phyloP scores from a whole-genome alignment of 306 rosid species.

The Senna siamea region DNA sequence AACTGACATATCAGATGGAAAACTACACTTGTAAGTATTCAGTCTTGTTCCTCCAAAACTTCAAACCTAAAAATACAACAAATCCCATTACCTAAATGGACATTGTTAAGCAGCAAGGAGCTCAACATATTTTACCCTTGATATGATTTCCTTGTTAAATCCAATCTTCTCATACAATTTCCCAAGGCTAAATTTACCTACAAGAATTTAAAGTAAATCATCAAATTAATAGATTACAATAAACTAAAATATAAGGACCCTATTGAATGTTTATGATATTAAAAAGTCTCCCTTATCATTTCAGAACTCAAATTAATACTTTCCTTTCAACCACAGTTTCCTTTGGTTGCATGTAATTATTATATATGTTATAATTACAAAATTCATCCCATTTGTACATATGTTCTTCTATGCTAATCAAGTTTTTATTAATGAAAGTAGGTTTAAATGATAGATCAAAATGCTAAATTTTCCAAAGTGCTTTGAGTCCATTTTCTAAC shows the following conservation, averaged over 20 bases:
- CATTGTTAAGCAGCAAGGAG: slow-evolving; percentile 79
- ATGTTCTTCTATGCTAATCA: background rate
- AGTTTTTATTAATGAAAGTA: background rate
- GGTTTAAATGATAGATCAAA: slow-evolving; percentile 2
- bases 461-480: slow-evolving; percentile 5
- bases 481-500: no score
- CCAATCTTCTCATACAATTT: slow-evolving; percentile 95
- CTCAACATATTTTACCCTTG: slow-evolving; percentile 93
- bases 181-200: slow-evolving; percentile 84
- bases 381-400: background rate
- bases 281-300: slow-evolving; percentile 14
- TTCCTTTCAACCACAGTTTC: slow-evolving; percentile 25
- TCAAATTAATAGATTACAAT: slow-evolving; percentile 24
- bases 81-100: slow-evolving; percentile 70
- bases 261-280: slow-evolving; percentile 19
- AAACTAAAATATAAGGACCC: slow-evolving; percentile 7
- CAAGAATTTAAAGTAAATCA: slow-evolving; percentile 23
- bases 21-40: slow-evolving; percentile 2
- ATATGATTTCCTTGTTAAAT: slow-evolving; percentile 85
- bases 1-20: slow-evolving; percentile 34
- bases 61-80: slow-evolving; percentile 6
- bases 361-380: background rate
- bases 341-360: background rate
- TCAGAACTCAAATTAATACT: slow-evolving; percentile 11
- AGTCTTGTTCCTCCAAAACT: slow-evolving; percentile 30